Conservation (phyloP, 495 filamentous ascomycete species). For the Immersiella caudata region DNA sequence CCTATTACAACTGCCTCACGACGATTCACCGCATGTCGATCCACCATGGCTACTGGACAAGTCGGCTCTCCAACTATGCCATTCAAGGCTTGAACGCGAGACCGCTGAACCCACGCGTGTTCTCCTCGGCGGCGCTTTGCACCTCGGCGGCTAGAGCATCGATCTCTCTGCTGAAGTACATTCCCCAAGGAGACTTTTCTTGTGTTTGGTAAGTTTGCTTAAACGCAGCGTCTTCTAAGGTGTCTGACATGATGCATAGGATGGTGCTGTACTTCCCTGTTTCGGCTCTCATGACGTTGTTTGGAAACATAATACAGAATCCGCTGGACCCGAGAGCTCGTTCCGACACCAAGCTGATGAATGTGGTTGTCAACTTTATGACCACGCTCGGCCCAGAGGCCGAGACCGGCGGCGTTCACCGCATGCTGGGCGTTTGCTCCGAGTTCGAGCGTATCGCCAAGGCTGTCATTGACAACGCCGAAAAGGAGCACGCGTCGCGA, state of each 20-base stretch:
- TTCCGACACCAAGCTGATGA: conserved; percentile 89
- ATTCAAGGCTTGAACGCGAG: conserved; percentile 89
- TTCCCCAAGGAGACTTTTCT: conserved; percentile 89
- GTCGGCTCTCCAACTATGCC: conserved; percentile 89
- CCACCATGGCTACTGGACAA: conserved; percentile 98
- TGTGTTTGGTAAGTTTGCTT: conserved; percentile 81
- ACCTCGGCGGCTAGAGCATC: conserved; percentile 90
- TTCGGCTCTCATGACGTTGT: conserved; percentile 91
- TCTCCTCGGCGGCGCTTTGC: conserved; percentile 89
- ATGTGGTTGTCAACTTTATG: conserved; percentile 86
- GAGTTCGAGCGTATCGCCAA: conserved; percentile 96
- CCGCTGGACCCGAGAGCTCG: conserved; percentile 86
- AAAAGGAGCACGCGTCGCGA: conserved; percentile 73
- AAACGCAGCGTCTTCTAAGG: neutral
- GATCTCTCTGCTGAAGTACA: conserved; percentile 92
- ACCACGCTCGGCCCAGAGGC: conserved; percentile 70
- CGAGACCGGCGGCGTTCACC: conserved; percentile 81
- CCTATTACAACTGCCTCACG: conserved; percentile 96
- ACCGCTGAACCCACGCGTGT: conserved; percentile 90
- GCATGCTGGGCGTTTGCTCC: conserved; percentile 89
- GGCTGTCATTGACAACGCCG: conserved; percentile 86
- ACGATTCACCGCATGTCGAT: conserved; percentile 99
- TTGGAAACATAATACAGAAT: conserved; percentile 96
- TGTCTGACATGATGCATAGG: conserved; percentile 53
- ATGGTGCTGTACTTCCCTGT: conserved; percentile 97